phyloP scores from a whole-genome alignment of 176 grass and related monocot species.

The Stipa capillata region DNA sequence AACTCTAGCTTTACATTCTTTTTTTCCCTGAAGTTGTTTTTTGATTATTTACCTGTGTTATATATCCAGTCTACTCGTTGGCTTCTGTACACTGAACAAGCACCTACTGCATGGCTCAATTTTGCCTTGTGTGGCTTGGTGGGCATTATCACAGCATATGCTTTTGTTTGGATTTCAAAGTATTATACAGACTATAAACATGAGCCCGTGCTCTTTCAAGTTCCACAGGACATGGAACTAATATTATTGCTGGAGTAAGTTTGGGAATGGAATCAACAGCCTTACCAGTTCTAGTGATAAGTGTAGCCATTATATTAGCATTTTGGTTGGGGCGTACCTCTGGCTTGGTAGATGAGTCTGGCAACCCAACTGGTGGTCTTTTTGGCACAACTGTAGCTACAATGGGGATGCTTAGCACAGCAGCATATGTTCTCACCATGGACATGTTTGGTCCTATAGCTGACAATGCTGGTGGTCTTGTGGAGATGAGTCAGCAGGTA shows the following conservation, averaged over 20 bases:
- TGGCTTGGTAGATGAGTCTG: slow-evolving; percentile 79
- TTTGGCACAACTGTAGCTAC: slow-evolving; percentile 98
- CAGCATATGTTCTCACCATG: slow-evolving; percentile 98
- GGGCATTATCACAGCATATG: slow-evolving; percentile 91
- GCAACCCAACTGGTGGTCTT: slow-evolving; percentile 81
- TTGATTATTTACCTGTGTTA: not conserved
- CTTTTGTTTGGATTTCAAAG: slow-evolving; percentile 95
- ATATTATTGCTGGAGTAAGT: slow-evolving; percentile 95
- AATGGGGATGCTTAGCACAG: slow-evolving; percentile 99
- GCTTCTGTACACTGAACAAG: slow-evolving; percentile 99
- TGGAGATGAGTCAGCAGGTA: slow-evolving; percentile 99
- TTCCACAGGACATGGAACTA: slow-evolving; percentile 96
- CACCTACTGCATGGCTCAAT: slow-evolving; percentile 93
- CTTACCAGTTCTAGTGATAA: slow-evolving; percentile 88
- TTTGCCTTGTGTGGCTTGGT: slow-evolving; percentile 95
- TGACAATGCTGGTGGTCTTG: slow-evolving; percentile 98
- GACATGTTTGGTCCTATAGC: slow-evolving; percentile 99
- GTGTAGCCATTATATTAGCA: slow-evolving; percentile 76
- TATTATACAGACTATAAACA: slow-evolving; percentile 99
- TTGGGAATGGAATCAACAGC: slow-evolving; percentile 94
- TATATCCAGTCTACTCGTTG: slow-evolving; percentile 84
- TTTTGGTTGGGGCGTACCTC: slow-evolving; percentile 90
- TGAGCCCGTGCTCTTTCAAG: slow-evolving; percentile 91
- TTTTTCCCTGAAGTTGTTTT: not conserved
- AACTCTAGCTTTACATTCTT: not conserved